Evolutionary conservation across 768 basidiomycete genomes (phyloP), one percentile per base, ranked within the genome.

Genomic region (Rhizopogon roseolus): DNA sequence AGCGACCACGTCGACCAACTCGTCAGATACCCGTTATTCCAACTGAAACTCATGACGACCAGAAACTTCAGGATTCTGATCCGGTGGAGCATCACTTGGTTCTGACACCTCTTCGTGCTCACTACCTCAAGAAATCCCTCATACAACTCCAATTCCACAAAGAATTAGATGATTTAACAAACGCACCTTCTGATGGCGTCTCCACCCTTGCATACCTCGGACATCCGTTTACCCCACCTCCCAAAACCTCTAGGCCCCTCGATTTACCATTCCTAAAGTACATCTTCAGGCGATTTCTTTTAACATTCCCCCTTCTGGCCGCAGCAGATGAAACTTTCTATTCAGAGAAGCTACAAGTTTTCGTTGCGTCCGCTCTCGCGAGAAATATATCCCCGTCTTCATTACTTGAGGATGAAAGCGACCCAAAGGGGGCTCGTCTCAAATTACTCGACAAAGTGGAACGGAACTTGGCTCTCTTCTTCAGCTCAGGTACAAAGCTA

Each of bases 41-140:
- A 25, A 39, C 37, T 17, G 10, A 17, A 41, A 17, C 17, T 36
- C 10, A 10, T 37, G 38, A 39, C n/a, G 14, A 36, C 10, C 19
- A 14, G 7, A 22, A 22, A 22, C 22, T 22, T 22, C 37, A 16
- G 6, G 50, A 54, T 52, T 9, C 50, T 34, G 27, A 34, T 27
- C 50, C 49, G 28, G 19, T 36, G 22, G 36, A 38, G 11, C 48
- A 38, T 48, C 22, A 55, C 16, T 10, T 25, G 19, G 70, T 73
- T 49, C 82, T 98, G 46, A 91, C 93, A 1, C 91, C 96, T 11
- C 74, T 95, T 45, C 87, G 95, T 41, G 93, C 95, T 4, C 97
- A 99, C 66, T 99, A 99, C 71, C 90, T 99, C 68, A 99, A 98
- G 78, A 98, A 98, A 71, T 81, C 91, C 16, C 85, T 99, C 53